These are phyloP conservation scores for Solanum hybrid DNA, from an alignment of 305 asterid species.

Conservation along the genomic window DNA sequence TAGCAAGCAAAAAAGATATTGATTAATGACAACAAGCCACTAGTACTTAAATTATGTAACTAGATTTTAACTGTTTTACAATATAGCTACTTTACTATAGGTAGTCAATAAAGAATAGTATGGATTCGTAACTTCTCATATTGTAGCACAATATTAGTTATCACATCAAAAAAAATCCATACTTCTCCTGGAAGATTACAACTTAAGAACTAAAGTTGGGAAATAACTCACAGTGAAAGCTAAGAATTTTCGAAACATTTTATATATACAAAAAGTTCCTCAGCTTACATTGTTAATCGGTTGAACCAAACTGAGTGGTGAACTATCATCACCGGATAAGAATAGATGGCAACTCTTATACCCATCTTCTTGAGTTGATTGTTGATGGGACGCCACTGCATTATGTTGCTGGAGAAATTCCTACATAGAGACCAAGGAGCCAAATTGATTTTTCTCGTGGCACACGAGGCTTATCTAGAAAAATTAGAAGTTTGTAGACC, in stretches of 20 bases:
- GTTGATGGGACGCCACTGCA: constrained; percentile 14
- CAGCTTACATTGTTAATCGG: constrained; percentile 39
- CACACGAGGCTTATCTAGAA: background rate
- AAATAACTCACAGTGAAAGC: background rate
- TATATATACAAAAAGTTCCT: background rate
- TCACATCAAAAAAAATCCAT: background rate
- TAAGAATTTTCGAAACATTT: background rate
- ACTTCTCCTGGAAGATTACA: background rate
- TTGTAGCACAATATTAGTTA: background rate
- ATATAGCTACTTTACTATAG: background rate
- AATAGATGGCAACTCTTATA: constrained; percentile 36
- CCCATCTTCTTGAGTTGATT: constrained; percentile 25
- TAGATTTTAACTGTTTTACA: background rate
- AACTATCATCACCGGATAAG: constrained; percentile 40
- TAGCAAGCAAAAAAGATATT: background rate
- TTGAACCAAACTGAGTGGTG: constrained; percentile 35
- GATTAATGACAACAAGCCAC: background rate
- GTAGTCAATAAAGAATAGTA: constrained; percentile 7
- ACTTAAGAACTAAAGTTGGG: background rate
- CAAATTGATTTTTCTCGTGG: background rate
- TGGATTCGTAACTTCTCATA: background rate
- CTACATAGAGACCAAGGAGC: constrained; percentile 11
- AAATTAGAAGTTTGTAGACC: background rate
- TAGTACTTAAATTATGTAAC: background rate
- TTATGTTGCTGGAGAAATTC: constrained; percentile 21